phyloP scores from a whole-genome alignment of 495 filamentous ascomycete genomes.

The Neurospora sp. region DNA sequence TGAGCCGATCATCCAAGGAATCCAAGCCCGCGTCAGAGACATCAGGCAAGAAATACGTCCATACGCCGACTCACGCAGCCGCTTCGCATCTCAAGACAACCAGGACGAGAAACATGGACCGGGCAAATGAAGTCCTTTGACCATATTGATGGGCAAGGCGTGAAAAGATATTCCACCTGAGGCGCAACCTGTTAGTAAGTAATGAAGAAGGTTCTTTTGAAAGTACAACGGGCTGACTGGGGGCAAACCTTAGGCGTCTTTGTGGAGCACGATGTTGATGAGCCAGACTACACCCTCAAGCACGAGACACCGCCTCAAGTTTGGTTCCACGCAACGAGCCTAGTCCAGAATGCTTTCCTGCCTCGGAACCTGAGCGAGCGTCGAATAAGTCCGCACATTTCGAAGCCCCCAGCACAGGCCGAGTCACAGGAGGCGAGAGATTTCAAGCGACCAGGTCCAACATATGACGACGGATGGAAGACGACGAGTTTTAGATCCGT shows the following conservation, averaged over 20 bases:
- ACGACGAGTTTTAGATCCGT: not conserved
- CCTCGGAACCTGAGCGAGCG: not conserved
- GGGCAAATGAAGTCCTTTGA: slow-evolving; percentile 27
- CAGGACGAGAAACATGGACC: slow-evolving; percentile 26
- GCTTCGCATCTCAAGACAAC: slow-evolving; percentile 32
- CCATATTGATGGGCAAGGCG: not conserved
- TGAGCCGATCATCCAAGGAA: not conserved
- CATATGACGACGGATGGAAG: not conserved
- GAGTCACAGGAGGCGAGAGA: not conserved
- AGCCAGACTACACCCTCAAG: not conserved
- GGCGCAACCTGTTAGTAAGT: not conserved
- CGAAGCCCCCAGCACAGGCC: not conserved
- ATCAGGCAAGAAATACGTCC: slow-evolving; percentile 22
- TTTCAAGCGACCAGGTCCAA: not conserved
- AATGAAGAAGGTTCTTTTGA: not conserved
- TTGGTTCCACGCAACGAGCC: not conserved
- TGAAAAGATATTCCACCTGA: not conserved
- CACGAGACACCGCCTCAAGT: not conserved
- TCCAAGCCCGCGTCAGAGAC: not conserved
- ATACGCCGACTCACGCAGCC: slow-evolving; percentile 32
- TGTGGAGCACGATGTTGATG: not conserved
- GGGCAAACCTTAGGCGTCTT: not conserved
- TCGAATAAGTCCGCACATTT: not conserved
- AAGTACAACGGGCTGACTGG: not conserved
- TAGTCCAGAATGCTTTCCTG: not conserved